A percentile compares a stretch with the other conserved stretches of the same genome.
These are phyloP conservation scores for Pholiota adiposa DNA, from an alignment of 1,284 basidiomycete genomes.

Conservation along the genomic window DNA sequence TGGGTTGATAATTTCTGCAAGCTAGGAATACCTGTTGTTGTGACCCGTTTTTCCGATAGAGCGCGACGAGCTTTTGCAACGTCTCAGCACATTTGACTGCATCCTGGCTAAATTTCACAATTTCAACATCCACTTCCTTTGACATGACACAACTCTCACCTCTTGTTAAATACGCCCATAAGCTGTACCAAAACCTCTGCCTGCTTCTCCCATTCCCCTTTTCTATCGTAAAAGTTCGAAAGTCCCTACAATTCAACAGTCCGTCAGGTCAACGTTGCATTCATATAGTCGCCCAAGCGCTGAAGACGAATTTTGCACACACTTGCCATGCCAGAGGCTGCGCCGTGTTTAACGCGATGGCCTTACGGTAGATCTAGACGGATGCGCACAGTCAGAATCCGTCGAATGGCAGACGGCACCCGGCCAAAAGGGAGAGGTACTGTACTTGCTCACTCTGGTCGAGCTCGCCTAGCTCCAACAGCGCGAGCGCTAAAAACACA, in stretches of 20 bases:
- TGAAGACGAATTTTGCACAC: conserved; percentile 26
- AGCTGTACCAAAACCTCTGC: conserved; percentile 55
- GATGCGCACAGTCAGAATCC: conserved; percentile 5
- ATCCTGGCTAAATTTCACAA: conserved; percentile 61
- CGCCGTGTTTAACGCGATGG: conserved; percentile 65
- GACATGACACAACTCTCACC: conserved; percentile 45
- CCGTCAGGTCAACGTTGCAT: not conserved
- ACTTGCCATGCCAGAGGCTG: conserved; percentile 83
- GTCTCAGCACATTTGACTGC: conserved; percentile 79
- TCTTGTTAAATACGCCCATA: conserved; percentile 57
- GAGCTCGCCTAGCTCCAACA: conserved; percentile 70
- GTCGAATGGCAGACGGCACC: not conserved
- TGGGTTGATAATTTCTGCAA: not conserved
- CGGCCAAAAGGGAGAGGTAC: not conserved
- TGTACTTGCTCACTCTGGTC: conserved; percentile 83
- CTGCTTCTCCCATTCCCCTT: conserved; percentile 65
- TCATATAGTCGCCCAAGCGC: too few species aligned
- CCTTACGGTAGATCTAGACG: conserved; percentile 75
- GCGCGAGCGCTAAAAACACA: conserved; percentile 82
- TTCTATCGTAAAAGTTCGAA: conserved; percentile 73
- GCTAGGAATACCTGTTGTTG: conserved; percentile 52
- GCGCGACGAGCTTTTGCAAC: conserved; percentile 77
- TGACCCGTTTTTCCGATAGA: conserved; percentile 65
- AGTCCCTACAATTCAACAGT: conserved; percentile 55
- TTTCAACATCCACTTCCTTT: not conserved